phyloP scores from a whole-genome alignment of 768 basidiomycete species.

The Mycena vulgaris region DNA sequence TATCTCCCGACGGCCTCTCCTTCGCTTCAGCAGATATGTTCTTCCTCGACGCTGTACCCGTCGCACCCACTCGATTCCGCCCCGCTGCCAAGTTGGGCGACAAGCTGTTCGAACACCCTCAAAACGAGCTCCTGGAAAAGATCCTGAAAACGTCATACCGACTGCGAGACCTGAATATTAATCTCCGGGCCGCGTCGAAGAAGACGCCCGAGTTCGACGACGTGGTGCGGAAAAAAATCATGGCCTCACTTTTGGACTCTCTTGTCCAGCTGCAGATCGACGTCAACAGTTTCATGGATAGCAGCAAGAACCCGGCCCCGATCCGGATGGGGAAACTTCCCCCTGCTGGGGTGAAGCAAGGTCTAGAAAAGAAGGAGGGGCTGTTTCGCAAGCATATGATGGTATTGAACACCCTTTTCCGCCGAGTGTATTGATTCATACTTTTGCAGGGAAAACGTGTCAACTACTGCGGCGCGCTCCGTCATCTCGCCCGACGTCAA shows the following conservation, averaged over 20 bases:
- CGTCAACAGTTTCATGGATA: constrained; percentile 98
- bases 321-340: constrained; percentile 91
- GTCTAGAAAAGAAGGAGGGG: constrained; percentile 98
- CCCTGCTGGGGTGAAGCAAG: constrained; percentile 95
- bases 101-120: constrained; percentile 94
- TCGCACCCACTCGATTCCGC: constrained; percentile 96
- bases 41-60: constrained; percentile 93
- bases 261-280: constrained; percentile 93
- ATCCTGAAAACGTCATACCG: constrained; percentile 87
- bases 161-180: constrained; percentile 81
- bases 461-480: constrained; percentile 99
- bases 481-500: constrained; percentile 99
- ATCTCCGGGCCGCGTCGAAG: constrained; percentile 71
- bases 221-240: constrained; percentile 65
- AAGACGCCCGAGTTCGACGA: constrained; percentile 72
- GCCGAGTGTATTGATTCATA: constrained; percentile 7
- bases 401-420: constrained; percentile 64
- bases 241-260: constrained; percentile 81
- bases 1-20: constrained; percentile 73
- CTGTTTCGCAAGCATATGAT: constrained; percentile 99
- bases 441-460: constrained; percentile 93
- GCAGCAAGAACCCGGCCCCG: constrained; percentile 93
- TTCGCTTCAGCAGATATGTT: constrained; percentile 94
- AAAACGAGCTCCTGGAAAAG: constrained; percentile 90
- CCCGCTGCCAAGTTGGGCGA: constrained; percentile 95